Percentiles rank a stretch among this genome's conserved stretches.
phyloP scores from a whole-genome alignment of 2,329 filamentous ascomycete species.

The Arthrobotrys pseudoclavata region DNA sequence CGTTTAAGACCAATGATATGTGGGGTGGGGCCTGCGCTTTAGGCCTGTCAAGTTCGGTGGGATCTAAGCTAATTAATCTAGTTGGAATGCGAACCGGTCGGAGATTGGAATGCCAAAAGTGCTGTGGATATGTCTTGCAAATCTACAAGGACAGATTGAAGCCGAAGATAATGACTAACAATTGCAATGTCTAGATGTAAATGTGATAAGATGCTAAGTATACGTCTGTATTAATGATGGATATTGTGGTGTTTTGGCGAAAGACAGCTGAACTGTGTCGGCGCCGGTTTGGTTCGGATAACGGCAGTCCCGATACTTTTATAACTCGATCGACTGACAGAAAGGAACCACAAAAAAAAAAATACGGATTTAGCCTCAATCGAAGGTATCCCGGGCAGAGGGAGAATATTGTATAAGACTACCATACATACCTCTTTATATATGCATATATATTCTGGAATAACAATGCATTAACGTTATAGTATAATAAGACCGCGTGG shows the following conservation, averaged over 20 bases:
- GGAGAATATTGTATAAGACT: no score
- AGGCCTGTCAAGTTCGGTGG: conserved; percentile 9
- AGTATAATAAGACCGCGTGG: neutral
- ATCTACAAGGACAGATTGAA: neutral
- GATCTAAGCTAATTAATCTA: no score
- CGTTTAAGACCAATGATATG: conserved; percentile 16
- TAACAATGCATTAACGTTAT: conserved; percentile 13
- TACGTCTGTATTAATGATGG: neutral
- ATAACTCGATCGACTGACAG: neutral
- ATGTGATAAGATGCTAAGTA: neutral
- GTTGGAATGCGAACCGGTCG: no score
- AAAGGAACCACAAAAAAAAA: neutral
- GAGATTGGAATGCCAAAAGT: neutral
- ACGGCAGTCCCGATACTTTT: conserved; percentile 14
- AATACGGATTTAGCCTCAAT: no score
- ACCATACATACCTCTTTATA: neutral
- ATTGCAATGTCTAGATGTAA: conserved; percentile 1
- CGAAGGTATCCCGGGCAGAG: no score
- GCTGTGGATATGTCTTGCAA: neutral
- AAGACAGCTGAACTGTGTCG: neutral
- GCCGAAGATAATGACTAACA: neutral
- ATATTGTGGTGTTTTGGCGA: neutral
- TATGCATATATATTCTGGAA: neutral
- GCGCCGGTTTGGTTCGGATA: conserved; percentile 33
- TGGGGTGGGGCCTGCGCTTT: conserved; percentile 22